Evolutionary conservation across 805 yeast species (phyloP), one percentile per base, ranked within the genome.

Genomic region (Ogataea ramenticola): DNA sequence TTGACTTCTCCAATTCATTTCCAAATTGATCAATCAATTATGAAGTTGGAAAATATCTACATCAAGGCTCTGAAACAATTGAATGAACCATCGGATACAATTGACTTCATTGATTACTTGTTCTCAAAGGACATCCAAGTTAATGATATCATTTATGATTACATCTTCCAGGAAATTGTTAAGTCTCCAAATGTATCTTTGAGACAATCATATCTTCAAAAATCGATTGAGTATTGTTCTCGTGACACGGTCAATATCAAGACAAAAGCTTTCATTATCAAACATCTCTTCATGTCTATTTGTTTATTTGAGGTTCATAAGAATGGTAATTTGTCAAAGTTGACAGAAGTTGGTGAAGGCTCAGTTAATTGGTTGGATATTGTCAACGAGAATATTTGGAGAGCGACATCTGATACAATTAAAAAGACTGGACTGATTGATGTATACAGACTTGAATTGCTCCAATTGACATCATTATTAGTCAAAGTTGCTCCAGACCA

Each of bases 391-490:
- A 74, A 76, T 45, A 70, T 93, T 6, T 93, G 99, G 99, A 73
- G 76, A 49, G 74, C 82, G 0, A 70, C 75, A 1, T 69, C 73
- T 42, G 81, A 80, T 40, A 60, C 75, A 6, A 69, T 69, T 45
- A 72, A 74, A 47, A 71, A 79, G 15, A 74, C 88, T 1, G 93
- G 91, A 2, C 70, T 80, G 4, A 72, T 80, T 49, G 97, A 93
- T 56, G 69, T 74, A 32, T 83, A 77, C 62, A 71, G 96, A 45
- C 76, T 86, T 49, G 93, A 86, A 46, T 66, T 91, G 9, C 68
- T 93, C 20, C 96, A 90, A 51, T 62, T 89, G 57, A 84, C 98
- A 0, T 80, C 96, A 0, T 64, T 84, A 37, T 65, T 93, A 37
- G 76, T 89, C 22, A 80, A 81, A 55, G 76, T 79, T 63, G 80